Percentiles rank a stretch among this genome's conserved stretches.
phyloP scores from a whole-genome alignment of 192 early-diverging fungal genomes.

The Backusella australiensis region DNA sequence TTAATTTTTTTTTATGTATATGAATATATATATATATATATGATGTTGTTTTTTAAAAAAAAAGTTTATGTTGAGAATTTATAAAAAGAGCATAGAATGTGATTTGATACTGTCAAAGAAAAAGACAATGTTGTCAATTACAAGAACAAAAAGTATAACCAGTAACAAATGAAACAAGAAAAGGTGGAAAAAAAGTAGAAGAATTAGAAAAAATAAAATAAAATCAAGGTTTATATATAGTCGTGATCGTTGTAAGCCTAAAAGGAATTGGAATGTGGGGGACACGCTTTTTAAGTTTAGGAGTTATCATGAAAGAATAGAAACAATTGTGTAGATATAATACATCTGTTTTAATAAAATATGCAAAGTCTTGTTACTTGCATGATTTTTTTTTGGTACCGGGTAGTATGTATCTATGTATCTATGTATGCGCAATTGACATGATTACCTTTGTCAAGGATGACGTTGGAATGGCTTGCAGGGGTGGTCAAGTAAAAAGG shows the following conservation, averaged over 20 bases:
- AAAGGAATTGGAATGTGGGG: slow-evolving; percentile 11
- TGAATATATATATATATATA: not conserved
- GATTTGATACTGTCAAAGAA: slow-evolving; percentile 2
- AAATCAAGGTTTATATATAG: slow-evolving; percentile 1
- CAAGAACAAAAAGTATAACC: not conserved
- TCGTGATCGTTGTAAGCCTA: not conserved
- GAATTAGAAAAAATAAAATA: not conserved
- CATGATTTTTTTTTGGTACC: not conserved
- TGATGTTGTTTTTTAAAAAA: not conserved
- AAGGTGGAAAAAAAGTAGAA: not conserved
- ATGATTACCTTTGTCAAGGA: not conserved
- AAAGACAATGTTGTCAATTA: not conserved
- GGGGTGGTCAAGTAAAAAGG: not conserved
- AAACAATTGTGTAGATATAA: not conserved
- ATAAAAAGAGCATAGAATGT: not conserved
- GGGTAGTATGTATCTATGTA: not conserved
- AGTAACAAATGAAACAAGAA: slow-evolving; percentile 11
- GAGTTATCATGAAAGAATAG: not conserved
- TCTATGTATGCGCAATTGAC: not conserved
- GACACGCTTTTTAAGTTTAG: not conserved
- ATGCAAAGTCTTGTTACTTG: not conserved
- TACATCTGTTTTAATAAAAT: slow-evolving; percentile 6
- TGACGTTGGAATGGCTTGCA: not conserved
- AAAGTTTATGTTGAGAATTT: not conserved
- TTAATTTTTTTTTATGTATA: not conserved